phyloP scores from a whole-genome alignment of 306 rosid species.

The Trifolium pratense region DNA sequence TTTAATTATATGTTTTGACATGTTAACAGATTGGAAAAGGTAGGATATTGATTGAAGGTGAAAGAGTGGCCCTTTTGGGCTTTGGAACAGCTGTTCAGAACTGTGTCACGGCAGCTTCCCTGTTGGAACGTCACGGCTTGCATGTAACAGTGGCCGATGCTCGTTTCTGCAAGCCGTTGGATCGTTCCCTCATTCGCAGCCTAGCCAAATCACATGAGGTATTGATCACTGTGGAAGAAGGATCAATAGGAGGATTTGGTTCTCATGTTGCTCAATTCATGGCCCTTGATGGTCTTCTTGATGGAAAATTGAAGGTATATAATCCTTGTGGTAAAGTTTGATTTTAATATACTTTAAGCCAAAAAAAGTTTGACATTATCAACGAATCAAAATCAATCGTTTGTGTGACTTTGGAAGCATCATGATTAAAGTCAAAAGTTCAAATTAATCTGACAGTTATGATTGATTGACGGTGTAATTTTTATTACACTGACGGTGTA shows the following conservation, averaged over 20 bases:
- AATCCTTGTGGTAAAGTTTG: not conserved
- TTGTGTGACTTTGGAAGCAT: too few relatives aligned
- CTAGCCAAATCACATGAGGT: conserved; percentile 77
- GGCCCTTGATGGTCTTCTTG: conserved; percentile 92
- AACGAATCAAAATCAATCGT: not conserved
- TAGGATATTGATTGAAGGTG: conserved; percentile 78
- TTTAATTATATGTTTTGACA: conserved; percentile 38
- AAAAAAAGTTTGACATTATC: not conserved
- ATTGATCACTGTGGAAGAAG: conserved; percentile 88
- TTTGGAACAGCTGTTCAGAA: conserved; percentile 81
- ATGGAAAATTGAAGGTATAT: conserved; percentile 73
- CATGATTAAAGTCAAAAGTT: not conserved
- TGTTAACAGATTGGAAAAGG: conserved; percentile 74
- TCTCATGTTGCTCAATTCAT: conserved; percentile 93
- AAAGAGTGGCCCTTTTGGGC: conserved; percentile 88
- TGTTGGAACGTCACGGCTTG: conserved; percentile 56
- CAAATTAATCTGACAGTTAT: not conserved
- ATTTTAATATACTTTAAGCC: not conserved
- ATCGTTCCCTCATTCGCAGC: conserved; percentile 66
- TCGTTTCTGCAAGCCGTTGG: conserved; percentile 92
- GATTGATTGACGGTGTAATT: not conserved
- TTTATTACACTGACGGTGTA: not conserved
- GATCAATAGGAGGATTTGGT: conserved; percentile 92
- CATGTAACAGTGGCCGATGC: conserved; percentile 54
- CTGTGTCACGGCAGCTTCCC: conserved; percentile 70